Evolutionary conservation across 2,329 filamentous ascomycete genomes (phyloP).

Genomic region (Phoma sp.): DNA sequence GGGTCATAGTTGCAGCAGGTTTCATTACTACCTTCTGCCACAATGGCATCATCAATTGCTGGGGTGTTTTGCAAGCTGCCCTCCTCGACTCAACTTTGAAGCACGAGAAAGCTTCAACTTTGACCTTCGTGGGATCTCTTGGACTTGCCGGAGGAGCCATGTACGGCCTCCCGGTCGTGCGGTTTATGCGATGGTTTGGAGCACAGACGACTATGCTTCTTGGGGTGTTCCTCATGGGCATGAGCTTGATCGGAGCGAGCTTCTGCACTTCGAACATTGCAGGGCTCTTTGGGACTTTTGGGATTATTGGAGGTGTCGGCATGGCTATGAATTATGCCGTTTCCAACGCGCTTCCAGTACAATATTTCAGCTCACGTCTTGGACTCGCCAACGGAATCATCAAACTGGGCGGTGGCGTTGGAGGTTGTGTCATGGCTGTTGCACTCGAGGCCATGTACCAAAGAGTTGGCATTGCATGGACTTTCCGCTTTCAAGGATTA

Average conservation of each 20-base stretch:
- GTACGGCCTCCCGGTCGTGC: slow-evolving; percentile 61
- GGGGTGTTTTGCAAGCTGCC: slow-evolving; percentile 67
- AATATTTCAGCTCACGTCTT: slow-evolving; percentile 37
- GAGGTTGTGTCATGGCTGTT: slow-evolving; percentile 33
- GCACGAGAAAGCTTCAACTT: slow-evolving; percentile 54
- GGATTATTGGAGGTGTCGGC: slow-evolving; percentile 57
- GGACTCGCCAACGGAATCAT: slow-evolving; percentile 40
- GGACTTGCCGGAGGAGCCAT: slow-evolving; percentile 59
- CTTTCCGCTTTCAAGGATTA: slow-evolving; percentile 35
- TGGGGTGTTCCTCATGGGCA: slow-evolving; percentile 60
- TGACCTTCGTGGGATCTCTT: slow-evolving; percentile 67
- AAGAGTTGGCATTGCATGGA: slow-evolving; percentile 36
- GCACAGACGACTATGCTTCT: slow-evolving; percentile 56
- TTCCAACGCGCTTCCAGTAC: slow-evolving; percentile 29
- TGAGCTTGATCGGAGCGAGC: slow-evolving; percentile 59
- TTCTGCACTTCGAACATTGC: slow-evolving; percentile 48
- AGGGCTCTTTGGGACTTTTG: slow-evolving; percentile 56
- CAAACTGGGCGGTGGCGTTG: slow-evolving; percentile 39
- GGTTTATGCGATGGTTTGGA: slow-evolving; percentile 60
- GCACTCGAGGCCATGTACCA: slow-evolving; percentile 34
- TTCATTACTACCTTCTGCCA: slow-evolving; percentile 60
- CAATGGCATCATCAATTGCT: slow-evolving; percentile 63
- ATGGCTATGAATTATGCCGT: slow-evolving; percentile 35
- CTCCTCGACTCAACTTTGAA: slow-evolving; percentile 60
- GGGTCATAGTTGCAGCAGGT: slow-evolving; percentile 62